A percentile compares a stretch with the other conserved stretches of the same genome.
Conservation (phyloP, 805 yeast genomes). For the Schwanniomyces sp. region DNA sequence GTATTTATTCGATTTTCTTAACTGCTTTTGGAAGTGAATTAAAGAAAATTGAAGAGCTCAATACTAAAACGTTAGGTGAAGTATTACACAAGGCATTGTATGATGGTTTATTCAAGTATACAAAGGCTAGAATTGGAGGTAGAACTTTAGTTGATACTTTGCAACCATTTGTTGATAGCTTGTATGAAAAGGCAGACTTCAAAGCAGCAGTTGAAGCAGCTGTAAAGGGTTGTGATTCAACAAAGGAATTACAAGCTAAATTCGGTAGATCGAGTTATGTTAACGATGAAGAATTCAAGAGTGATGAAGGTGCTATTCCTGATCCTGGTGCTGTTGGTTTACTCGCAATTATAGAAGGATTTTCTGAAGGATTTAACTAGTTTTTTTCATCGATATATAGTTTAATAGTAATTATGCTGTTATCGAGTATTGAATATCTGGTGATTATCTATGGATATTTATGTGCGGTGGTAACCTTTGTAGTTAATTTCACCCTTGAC, state of each 20-base stretch:
- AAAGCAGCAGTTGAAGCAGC: constrained; percentile 68
- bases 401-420: neutral
- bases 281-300: constrained; percentile 54
- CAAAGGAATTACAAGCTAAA: constrained; percentile 74
- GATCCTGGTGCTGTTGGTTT: constrained; percentile 96
- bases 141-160: constrained; percentile 87
- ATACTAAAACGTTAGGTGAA: constrained; percentile 37
- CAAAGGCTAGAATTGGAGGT: constrained; percentile 86
- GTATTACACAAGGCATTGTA: constrained; percentile 58
- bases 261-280: constrained; percentile 96
- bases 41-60: constrained; percentile 36
- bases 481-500: constrained; percentile 5
- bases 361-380: constrained; percentile 9
- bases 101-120: constrained; percentile 76
- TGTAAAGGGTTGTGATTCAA: constrained; percentile 69
- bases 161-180: constrained; percentile 77
- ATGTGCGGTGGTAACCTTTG: constrained; percentile 1
- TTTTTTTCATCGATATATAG: neutral
- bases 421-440: neutral
- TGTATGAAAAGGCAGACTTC: constrained; percentile 52
- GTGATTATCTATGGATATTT: too few relatives aligned
- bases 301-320: constrained; percentile 70
- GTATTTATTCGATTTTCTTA: constrained; percentile 81
- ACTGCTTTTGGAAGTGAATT: constrained; percentile 66
- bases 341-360: constrained; percentile 56